Evolutionary conservation across 352 stramenopile genomes (phyloP), one percentile per base, ranked within the genome.

Genomic region (Phytopythium montanum): DNA sequence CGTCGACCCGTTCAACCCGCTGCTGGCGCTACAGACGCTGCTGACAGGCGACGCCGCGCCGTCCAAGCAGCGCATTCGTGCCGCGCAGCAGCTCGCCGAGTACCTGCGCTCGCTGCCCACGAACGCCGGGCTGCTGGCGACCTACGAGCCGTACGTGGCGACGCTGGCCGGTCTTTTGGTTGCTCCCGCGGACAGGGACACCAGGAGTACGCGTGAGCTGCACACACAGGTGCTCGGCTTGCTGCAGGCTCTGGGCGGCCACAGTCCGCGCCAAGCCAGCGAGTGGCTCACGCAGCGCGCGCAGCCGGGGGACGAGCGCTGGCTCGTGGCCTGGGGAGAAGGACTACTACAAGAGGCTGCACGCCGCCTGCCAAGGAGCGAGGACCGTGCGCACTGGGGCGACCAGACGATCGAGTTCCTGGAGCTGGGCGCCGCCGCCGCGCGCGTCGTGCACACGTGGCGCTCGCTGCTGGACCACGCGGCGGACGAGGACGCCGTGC

Each of bases 251-350:
- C 56, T 88, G 2, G 69, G 70, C 9, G 54, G 51, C 19, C 79
- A 87, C 56, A 79, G 70, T 33, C 70, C 79, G 3, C 58, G 63
- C 55, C 68, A 66, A 18, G 78, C 80, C 28, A 56, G 61, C 25
- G 72, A 88, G n/a, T 88, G 79, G 79, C 76, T 85, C 23, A 56
- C 66, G 14, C 66, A 70, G 57, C 70, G 79, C 39, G 55, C 58
- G 13, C 63, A 76, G 25, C 25, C 73, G 2, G 70, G 72, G 8
- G 67, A 76, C 31, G 72, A 87, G 23, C 60, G 59, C 10, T 85
- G 74, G 73, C 65, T 84, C 13, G 64, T 88, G 21, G 70, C 84
- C 19, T 87, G 76, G 76, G 81, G 64, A 39, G 79, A 65, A 21
- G 49, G 60, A 10, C 49, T 85, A n/a, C 41, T 87, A 52, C 51